Conservation (phyloP, 2,329 filamentous ascomycete species). For the Ophiobolus disseminans region DNA sequence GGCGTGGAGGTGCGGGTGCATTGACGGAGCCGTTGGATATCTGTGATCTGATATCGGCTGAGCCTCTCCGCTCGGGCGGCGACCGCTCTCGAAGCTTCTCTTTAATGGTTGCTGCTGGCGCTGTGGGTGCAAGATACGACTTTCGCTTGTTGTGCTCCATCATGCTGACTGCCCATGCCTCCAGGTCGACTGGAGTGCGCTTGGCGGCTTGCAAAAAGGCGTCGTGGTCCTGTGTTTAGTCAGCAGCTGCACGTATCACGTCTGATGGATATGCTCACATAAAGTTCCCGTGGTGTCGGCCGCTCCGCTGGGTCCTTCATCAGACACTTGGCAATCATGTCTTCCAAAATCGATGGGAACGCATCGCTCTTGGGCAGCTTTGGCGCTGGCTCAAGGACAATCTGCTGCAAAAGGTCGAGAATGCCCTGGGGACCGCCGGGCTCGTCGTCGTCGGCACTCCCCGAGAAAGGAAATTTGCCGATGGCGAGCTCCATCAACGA, state of each 20-base stretch:
- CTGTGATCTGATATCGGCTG: slow-evolving; percentile 30
- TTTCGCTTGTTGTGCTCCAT: slow-evolving; percentile 96
- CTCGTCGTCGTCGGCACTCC: slow-evolving; percentile 75
- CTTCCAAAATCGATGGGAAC: slow-evolving; percentile 91
- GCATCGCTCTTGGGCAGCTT: slow-evolving; percentile 95
- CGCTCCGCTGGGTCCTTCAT: slow-evolving; percentile 87
- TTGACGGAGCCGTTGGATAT: slow-evolving; percentile 33
- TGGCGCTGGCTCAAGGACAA: slow-evolving; percentile 94
- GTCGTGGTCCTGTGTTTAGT: slow-evolving; percentile 75
- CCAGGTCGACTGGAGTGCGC: slow-evolving; percentile 90
- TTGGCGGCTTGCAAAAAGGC: slow-evolving; percentile 96
- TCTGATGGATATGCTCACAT: slow-evolving; percentile 65
- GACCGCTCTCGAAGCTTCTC: slow-evolving; percentile 48
- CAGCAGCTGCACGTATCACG: slow-evolving; percentile 9
- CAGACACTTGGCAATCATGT: slow-evolving; percentile 96
- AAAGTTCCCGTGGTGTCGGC: slow-evolving; percentile 91
- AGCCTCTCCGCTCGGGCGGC: slow-evolving; percentile 33
- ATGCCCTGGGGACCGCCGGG: slow-evolving; percentile 85
- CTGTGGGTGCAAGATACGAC: slow-evolving; percentile 84
- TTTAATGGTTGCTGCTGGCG: slow-evolving; percentile 66
- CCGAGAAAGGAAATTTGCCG: slow-evolving; percentile 93
- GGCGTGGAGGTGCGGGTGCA: slow-evolving; percentile 43
- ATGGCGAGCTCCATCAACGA: slow-evolving; percentile 97
- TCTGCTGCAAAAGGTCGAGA: slow-evolving; percentile 92
- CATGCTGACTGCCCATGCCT: slow-evolving; percentile 91